Base-by-base conservation (phyloP, 371 early-diverging fungal species). In the Apophysomyces sp. region DNA sequence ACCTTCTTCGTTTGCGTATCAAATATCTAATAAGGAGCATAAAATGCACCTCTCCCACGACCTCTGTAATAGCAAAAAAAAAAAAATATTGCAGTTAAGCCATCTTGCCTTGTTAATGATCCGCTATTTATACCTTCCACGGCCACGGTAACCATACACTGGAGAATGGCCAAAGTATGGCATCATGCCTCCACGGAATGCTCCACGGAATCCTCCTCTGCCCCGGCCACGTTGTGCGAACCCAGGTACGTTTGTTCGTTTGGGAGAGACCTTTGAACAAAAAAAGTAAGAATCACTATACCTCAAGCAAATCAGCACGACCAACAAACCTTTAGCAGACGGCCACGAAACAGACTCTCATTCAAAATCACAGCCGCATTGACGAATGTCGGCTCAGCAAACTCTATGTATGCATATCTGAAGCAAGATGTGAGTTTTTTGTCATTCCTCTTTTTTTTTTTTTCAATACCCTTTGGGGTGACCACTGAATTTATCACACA, bases 191-290 rank as follows among this genome's bases (percentile, higher is more conserved):
- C 91, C 91, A 52, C 90, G 87, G 69, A 76, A 85, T 8, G 88
- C 88, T 4, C 91, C 91, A 52, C 90, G 86, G 68, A 77, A 85
- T 11, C 86, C 91, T 18, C 86, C 88, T 53, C 90, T 80, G 29
- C 91, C 91, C 40, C 92, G 78, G 9, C 89, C 89, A 49, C 89
- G 82, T 31, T 78, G 75, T 40, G 77, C 73, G 72, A 93, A 82
- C 7, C 91, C 92, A 11, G 96, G 97, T 16, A 98, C 76, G 66
- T 98, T 98, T 58, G 98, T 97, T 54, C 98, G 92, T 79, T 98
- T 98, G 15, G 94, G 81, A 27, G 87, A 85, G 27, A 94, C 94
- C 83, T 75, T 34, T 5, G 24, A n/a, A 55, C 30, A 8, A 16
- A 36, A 54, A 6, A 28, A 29, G 52, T 37, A 37, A 28, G 60